phyloP scores from a whole-genome alignment of 495 filamentous ascomycete species.

The Opeltia flavorubescens region DNA sequence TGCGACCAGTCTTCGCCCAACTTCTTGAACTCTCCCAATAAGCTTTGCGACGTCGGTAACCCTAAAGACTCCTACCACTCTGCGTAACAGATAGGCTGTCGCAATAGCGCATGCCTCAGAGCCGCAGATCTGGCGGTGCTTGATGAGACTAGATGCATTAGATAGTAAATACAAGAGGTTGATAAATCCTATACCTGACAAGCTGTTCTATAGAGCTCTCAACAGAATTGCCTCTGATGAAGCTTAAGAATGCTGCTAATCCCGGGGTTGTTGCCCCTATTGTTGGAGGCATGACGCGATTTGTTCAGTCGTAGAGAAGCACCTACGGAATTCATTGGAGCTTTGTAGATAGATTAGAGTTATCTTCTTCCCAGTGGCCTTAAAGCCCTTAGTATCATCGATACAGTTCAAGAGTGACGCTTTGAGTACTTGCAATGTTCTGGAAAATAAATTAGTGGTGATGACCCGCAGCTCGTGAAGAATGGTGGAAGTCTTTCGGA shows the following conservation, averaged over 20 bases:
- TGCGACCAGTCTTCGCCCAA: constrained; percentile 58
- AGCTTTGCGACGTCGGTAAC: constrained; percentile 53
- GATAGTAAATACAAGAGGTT: background rate
- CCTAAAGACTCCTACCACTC: constrained; percentile 61
- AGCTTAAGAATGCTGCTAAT: constrained; percentile 61
- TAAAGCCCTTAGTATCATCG: no score
- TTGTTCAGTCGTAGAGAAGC: background rate
- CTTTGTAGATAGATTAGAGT: no score
- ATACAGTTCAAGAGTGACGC: no score
- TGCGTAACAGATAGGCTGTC: constrained; percentile 72
- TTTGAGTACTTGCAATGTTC: no score
- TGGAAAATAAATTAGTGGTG: no score
- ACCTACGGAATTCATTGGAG: background rate
- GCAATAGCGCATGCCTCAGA: constrained; percentile 80
- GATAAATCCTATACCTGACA: constrained; percentile 47
- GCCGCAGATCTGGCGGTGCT: constrained; percentile 75
- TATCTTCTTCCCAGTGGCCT: no score
- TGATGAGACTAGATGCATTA: constrained; percentile 51
- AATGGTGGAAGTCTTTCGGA: no score
- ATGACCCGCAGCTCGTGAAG: no score
- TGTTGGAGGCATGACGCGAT: constrained; percentile 33
- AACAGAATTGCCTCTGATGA: constrained; percentile 54
- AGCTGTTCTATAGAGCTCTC: constrained; percentile 71
- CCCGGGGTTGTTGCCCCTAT: constrained; percentile 45
- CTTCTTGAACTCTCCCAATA: constrained; percentile 57